Evolutionary conservation across 2,329 filamentous ascomycete species (phyloP).

Genomic region (Fusarium transvaalense): DNA sequence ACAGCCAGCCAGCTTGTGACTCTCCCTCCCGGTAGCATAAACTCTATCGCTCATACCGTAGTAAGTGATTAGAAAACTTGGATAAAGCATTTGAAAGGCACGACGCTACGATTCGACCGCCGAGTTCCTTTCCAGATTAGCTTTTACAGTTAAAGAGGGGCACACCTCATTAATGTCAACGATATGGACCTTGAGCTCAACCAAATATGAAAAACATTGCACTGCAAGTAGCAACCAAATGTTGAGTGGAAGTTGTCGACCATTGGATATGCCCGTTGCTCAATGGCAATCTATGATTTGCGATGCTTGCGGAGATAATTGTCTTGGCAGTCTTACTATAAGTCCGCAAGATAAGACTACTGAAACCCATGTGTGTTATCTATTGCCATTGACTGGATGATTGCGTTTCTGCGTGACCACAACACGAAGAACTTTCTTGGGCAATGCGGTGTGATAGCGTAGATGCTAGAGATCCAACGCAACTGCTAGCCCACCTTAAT

Average conservation of each 20-base stretch:
- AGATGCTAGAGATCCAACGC: not conserved
- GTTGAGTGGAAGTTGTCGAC: not conserved
- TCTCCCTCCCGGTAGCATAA: constrained; percentile 6
- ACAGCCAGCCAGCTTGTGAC: not conserved
- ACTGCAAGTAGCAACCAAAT: not conserved
- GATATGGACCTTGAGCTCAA: not conserved
- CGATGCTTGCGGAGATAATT: not conserved
- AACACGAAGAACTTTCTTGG: not conserved
- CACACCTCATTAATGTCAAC: not conserved
- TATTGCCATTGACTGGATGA: constrained; percentile 22
- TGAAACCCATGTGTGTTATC: constrained; percentile 29
- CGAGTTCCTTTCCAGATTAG: not conserved
- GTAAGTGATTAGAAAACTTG: not conserved
- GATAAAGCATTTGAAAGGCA: not conserved
- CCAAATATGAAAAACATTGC: not conserved
- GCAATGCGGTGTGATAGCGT: constrained; percentile 18
- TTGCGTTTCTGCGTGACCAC: constrained; percentile 12
- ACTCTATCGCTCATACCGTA: constrained; percentile 2
- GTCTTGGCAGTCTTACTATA: constrained; percentile 19
- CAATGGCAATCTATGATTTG: constrained; percentile 7
- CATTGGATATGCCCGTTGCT: constrained; percentile 4
- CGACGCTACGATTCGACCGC: constrained; percentile 2
- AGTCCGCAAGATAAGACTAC: constrained; percentile 3
- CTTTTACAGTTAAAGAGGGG: not conserved
- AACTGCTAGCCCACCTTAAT: not conserved